Percentiles rank a stretch among this genome's conserved stretches.
phyloP scores from a whole-genome alignment of 805 yeast species.

The Limtongozyma cylindracea region DNA sequence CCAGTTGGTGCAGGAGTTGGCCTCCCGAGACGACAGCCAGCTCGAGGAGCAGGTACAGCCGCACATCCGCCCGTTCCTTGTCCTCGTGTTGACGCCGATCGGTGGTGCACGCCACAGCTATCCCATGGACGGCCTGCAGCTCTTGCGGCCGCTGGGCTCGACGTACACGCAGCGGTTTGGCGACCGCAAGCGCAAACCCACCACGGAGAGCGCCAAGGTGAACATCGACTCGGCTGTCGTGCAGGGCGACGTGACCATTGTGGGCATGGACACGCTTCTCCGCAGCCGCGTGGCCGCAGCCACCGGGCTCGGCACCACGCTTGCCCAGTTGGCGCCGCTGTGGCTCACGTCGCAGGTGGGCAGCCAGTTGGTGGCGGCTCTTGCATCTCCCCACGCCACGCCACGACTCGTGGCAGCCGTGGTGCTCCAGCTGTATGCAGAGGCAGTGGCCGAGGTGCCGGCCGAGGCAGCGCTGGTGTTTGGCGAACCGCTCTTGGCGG shows the following conservation, averaged over 20 bases:
- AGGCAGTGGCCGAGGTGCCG: not conserved
- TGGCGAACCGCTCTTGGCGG: slow-evolving; percentile 7
- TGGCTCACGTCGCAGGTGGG: slow-evolving; percentile 17
- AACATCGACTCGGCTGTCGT: slow-evolving; percentile 87
- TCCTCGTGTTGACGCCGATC: slow-evolving; percentile 73
- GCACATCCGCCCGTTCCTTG: slow-evolving; percentile 34
- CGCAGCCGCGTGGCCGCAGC: slow-evolving; percentile 60
- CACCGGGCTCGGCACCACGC: slow-evolving; percentile 41
- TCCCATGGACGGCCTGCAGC: slow-evolving; percentile 49
- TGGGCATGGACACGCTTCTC: slow-evolving; percentile 52
- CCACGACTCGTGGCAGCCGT: slow-evolving; percentile 52
- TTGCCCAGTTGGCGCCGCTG: slow-evolving; percentile 3
- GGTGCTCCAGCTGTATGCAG: slow-evolving; percentile 44
- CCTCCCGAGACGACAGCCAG: too few relatives aligned
- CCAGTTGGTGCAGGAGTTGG: slow-evolving; percentile 19
- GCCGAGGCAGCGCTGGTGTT: slow-evolving; percentile 2
- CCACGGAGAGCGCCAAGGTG: slow-evolving; percentile 28
- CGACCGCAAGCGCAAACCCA: not conserved
- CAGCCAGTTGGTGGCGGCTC: slow-evolving; percentile 11
- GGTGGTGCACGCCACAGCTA: slow-evolving; percentile 82
- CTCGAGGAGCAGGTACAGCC: slow-evolving; percentile 26
- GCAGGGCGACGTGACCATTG: slow-evolving; percentile 71
- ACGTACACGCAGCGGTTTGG: slow-evolving; percentile 2
- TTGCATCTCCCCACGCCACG: slow-evolving; percentile 47
- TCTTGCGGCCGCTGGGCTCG: slow-evolving; percentile 58